Base-by-base conservation (phyloP, 768 basidiomycete genomes). In the Pleurotus eryngii region DNA sequence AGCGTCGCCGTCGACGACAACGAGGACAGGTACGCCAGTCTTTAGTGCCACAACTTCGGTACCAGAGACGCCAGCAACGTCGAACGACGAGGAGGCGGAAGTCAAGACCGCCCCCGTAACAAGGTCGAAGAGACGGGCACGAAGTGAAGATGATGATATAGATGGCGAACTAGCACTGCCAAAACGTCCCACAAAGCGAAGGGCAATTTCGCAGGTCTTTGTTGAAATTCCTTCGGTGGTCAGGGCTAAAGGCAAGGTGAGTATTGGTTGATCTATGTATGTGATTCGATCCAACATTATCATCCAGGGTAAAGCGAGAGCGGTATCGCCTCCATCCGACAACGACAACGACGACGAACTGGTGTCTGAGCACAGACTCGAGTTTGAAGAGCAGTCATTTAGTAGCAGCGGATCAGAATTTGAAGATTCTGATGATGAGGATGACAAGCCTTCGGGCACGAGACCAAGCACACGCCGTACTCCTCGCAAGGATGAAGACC, bases 361-460 rank as follows among this genome's bases (percentile, higher is more conserved):
- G 20, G 65, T 63, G 22, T 74, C 72, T 38, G 73, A 79, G 17
- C 69, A 72, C 43, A 76, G 71, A 17, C 63, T 74, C 39, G 77
- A 77, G 39, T 76, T 72, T 58, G 70, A 73, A 47, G 77, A 77
- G 43, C 61, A 68, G 14, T 65, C 65, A 14, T 47, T 78, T 24
- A 79, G 79, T 27, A 79, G 74, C 55, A 82, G 79, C 65, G 84
- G 77, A 24, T 89, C 88, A 40, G 86, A 87, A 56, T 89, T 86
- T 60, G 72, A 80, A 42, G 72, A 58, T 3, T 77, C 78, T 22
- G 65, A 68, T 46, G 66, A 49, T 18, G 60, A 63, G 35, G 62
- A 62, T 11, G 58, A 61, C 55, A 53, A 57, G 35, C 45, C 50
- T 56, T 18, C 17, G 1, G 24, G 12, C 8, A 24, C 17, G 1